Conservation (phyloP, 306 rosid species). For the Dryas drummondii region DNA sequence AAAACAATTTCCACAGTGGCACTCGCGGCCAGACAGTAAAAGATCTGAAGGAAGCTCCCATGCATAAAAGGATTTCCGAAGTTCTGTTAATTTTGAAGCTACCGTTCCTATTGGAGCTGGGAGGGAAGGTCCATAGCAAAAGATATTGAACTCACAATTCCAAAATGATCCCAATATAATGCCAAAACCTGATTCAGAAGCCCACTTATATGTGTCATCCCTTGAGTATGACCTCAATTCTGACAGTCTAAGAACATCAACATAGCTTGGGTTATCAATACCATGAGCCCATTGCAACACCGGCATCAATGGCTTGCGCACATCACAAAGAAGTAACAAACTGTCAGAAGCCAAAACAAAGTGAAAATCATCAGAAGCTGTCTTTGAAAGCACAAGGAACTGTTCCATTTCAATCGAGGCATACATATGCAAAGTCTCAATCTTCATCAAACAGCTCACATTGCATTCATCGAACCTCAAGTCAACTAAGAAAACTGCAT, state of each 20-base stretch:
- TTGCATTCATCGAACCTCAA: slow-evolving; percentile 37
- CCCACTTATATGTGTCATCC: slow-evolving; percentile 42
- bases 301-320: slow-evolving; percentile 57
- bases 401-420: slow-evolving; percentile 37
- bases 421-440: slow-evolving; percentile 44
- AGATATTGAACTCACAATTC: slow-evolving; percentile 53
- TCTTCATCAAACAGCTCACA: slow-evolving; percentile 52
- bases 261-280: slow-evolving; percentile 44
- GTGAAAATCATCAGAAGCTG: slow-evolving; percentile 44
- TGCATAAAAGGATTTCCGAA: slow-evolving; percentile 39
- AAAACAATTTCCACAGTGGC: slow-evolving; percentile 60
- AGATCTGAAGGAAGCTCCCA: slow-evolving; percentile 67
- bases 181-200: slow-evolving; percentile 65
- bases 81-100: slow-evolving; percentile 36
- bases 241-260: slow-evolving; percentile 51
- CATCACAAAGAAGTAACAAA: slow-evolving; percentile 60
- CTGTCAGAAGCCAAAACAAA: slow-evolving; percentile 53
- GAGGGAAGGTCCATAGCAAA: slow-evolving; percentile 57
- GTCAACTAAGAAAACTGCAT: slow-evolving; percentile 66
- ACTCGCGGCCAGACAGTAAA: slow-evolving; percentile 42
- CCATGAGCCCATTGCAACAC: slow-evolving; percentile 66
- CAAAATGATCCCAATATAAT: slow-evolving; percentile 68
- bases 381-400: slow-evolving; percentile 54
- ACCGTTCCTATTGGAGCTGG: slow-evolving; percentile 35
- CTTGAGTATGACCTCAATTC: slow-evolving; percentile 49